A percentile compares a stretch with the other conserved stretches of the same genome.
phyloP scores from a whole-genome alignment of 176 grass and related monocot genomes.

The Secale cereale region DNA sequence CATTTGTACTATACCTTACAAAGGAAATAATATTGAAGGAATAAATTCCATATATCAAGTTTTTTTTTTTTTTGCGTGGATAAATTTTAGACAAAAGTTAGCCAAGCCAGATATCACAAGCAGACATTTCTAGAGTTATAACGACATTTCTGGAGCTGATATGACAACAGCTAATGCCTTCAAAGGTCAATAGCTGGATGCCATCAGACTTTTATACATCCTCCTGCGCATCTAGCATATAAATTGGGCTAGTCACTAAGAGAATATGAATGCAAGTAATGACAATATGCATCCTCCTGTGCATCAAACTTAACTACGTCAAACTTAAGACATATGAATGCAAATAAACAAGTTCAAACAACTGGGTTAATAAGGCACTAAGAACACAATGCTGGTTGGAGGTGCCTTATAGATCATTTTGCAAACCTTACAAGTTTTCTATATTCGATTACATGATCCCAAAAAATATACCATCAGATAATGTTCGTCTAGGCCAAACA shows the following conservation, averaged over 20 bases:
- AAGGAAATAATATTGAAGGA: not conserved
- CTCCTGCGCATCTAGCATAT: not conserved
- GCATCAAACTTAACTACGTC: no score
- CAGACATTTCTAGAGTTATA: not conserved
- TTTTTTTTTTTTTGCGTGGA: not conserved
- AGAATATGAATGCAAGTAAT: no score
- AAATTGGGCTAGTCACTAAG: not conserved
- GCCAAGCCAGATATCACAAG: not conserved
- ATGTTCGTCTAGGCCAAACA: not conserved
- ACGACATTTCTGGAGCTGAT: not conserved
- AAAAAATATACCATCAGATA: not conserved
- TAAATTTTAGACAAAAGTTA: no score
- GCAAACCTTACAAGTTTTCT: not conserved
- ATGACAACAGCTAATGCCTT: not conserved
- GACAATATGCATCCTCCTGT: no score
- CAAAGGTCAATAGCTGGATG: not conserved
- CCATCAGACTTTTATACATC: no score
- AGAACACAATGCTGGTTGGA: not conserved
- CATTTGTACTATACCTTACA: not conserved
- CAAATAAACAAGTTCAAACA: not conserved
- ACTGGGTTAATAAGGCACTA: not conserved
- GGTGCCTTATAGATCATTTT: not conserved
- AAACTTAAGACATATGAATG: not conserved
- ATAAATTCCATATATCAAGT: not conserved
- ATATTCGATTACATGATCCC: not conserved